Conservation (phyloP, 1,284 basidiomycete species). For the Cutaneotrichosporon cutaneum region DNA sequence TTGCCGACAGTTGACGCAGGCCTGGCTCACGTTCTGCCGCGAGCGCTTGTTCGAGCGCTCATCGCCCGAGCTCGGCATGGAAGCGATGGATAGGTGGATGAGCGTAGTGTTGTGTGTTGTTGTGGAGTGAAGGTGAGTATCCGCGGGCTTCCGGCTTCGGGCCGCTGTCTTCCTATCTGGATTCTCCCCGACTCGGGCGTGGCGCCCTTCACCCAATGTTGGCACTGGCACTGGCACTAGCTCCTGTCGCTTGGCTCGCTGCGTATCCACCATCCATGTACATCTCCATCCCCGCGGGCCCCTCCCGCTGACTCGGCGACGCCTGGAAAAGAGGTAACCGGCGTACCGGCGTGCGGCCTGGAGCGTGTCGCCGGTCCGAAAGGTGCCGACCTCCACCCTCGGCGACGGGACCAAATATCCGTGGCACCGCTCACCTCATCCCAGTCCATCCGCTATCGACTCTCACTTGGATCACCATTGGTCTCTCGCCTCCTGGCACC, state of each 20-base stretch:
- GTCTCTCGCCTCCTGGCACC: too few species aligned
- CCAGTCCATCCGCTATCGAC: background rate
- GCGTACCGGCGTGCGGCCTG: too few species aligned
- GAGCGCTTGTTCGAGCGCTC: constrained; percentile 1
- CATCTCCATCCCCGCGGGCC: too few species aligned
- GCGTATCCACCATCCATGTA: too few species aligned
- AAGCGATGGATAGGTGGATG: background rate
- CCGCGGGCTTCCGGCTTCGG: background rate
- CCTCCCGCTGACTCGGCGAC: too few species aligned
- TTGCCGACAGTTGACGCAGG: constrained; percentile 12
- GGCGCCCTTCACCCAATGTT: background rate
- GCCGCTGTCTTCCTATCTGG: too few species aligned
- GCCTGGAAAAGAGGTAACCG: too few species aligned
- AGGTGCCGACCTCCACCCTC: background rate
- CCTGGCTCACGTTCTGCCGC: constrained; percentile 15
- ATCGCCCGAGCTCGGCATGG: constrained; percentile 4
- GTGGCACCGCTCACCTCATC: background rate
- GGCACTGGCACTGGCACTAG: too few species aligned
- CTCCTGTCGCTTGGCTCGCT: background rate
- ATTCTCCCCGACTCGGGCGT: background rate
- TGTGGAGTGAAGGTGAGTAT: background rate
- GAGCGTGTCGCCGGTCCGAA: too few species aligned
- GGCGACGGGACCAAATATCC: background rate
- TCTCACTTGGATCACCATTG: too few species aligned
- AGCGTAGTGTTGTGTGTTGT: background rate